Evolutionary conservation across 1,139 yeast genomes (phyloP).

Genomic region (Geotrichum reessii): DNA sequence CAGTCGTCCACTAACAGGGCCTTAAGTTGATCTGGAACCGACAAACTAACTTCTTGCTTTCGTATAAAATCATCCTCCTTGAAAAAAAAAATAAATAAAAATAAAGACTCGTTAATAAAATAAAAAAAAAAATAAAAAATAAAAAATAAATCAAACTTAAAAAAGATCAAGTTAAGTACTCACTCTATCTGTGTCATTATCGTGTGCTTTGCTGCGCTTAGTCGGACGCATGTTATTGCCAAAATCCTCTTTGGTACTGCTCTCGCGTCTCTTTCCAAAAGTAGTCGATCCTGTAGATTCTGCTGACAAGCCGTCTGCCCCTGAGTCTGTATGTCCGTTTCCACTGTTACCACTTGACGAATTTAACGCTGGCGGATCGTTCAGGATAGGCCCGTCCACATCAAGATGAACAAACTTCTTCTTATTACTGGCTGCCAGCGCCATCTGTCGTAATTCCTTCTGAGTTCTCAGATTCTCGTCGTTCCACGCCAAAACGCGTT

Average conservation of each 20-base stretch:
- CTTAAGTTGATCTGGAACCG: slow-evolving; percentile 62
- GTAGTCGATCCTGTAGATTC: too few species aligned
- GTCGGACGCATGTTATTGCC: background rate
- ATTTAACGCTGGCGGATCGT: background rate
- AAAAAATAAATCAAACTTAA: too few species aligned
- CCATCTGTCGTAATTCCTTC: slow-evolving; percentile 45
- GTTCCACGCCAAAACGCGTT: slow-evolving; percentile 61
- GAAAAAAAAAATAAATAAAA: background rate
- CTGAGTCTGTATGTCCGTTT: background rate
- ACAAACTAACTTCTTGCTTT: slow-evolving; percentile 47
- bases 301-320: background rate
- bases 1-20: slow-evolving; percentile 81
- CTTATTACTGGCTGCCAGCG: slow-evolving; percentile 34
- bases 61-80: background rate
- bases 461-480: slow-evolving; percentile 62
- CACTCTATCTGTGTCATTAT: background rate
- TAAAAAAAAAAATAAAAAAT: background rate
- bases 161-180: background rate
- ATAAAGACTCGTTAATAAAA: background rate
- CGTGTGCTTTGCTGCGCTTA: background rate
- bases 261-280: background rate
- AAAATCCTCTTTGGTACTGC: background rate
- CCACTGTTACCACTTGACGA: background rate
- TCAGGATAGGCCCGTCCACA: slow-evolving; percentile 10
- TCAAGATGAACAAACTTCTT: slow-evolving; percentile 15